Percentiles rank a stretch among this genome's conserved stretches.
These are phyloP conservation scores for Tremella fuciformis DNA, from an alignment of 768 basidiomycete species.

Conservation along the genomic window DNA sequence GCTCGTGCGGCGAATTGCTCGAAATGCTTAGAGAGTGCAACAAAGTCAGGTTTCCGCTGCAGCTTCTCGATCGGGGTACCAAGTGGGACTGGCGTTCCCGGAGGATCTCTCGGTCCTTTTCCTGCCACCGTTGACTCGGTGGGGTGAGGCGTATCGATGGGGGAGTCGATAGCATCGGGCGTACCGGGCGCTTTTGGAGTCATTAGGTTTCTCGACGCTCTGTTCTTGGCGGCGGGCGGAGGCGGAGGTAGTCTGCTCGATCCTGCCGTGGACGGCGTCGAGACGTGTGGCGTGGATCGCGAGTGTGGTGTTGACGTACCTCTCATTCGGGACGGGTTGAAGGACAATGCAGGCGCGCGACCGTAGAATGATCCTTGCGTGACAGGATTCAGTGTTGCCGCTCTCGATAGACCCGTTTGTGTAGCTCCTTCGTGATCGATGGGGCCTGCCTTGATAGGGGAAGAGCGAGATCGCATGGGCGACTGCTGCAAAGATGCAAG, in stretches of 20 bases:
- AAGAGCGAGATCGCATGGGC: not conserved
- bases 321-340: not conserved
- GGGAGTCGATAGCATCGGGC: slow-evolving; percentile 20
- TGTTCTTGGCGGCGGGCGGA: not conserved
- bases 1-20: slow-evolving; percentile 24
- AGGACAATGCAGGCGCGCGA: not conserved
- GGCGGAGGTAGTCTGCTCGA: slow-evolving; percentile 10
- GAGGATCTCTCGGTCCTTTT: slow-evolving; percentile 22
- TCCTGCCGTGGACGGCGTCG: not conserved
- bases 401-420: not conserved
- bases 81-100: slow-evolving; percentile 33
- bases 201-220: not conserved
- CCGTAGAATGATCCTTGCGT: not conserved
- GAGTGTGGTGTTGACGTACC: not conserved
- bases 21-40: slow-evolving; percentile 30
- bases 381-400: not conserved
- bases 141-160: slow-evolving; percentile 30
- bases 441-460: not conserved
- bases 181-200: slow-evolving; percentile 2
- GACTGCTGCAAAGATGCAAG: not conserved
- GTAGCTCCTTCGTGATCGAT: not conserved
- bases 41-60: slow-evolving; percentile 24
- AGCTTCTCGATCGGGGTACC: slow-evolving; percentile 19
- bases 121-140: slow-evolving; percentile 18
- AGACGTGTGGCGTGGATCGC: not conserved